phyloP scores from a whole-genome alignment of 768 basidiomycete species.

The Chiua virens region DNA sequence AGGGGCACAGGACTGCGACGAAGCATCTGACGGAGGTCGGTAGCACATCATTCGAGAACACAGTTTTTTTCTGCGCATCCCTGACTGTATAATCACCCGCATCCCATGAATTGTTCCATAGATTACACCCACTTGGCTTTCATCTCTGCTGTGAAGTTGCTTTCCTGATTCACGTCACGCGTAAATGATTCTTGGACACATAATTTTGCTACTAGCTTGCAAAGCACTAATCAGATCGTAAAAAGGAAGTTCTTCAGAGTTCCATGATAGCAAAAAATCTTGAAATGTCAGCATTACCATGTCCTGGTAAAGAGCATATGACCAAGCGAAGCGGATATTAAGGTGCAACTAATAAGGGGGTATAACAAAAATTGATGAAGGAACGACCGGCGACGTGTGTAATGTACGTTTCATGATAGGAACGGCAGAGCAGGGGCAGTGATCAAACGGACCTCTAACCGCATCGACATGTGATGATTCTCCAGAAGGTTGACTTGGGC shows the following conservation, averaged over 20 bases:
- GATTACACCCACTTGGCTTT: background rate
- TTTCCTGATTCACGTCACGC: constrained; percentile 4
- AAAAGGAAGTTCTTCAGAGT: constrained; percentile 17
- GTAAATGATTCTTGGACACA: constrained; percentile 15
- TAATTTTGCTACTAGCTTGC: constrained; percentile 22
- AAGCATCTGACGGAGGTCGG: background rate
- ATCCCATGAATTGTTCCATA: background rate
- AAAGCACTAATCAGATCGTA: constrained; percentile 35
- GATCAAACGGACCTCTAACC: constrained; percentile 39
- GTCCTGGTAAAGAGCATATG: constrained; percentile 33
- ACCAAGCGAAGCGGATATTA: constrained; percentile 37
- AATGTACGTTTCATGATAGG: constrained; percentile 26
- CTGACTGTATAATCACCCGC: constrained; percentile 1
- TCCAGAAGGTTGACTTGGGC: constrained; percentile 57
- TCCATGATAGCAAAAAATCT: constrained; percentile 28
- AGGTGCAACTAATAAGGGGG: constrained; percentile 33
- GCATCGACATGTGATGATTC: constrained; percentile 79
- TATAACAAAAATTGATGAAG: constrained; percentile 37
- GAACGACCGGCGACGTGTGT: constrained; percentile 35
- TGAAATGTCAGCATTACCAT: constrained; percentile 28
- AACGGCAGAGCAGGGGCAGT: constrained; percentile 16
- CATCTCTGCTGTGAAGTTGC: background rate
- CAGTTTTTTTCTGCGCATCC: background rate
- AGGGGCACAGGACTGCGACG: background rate
- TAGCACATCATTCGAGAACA: no score